These are phyloP conservation scores for Fusarium equiseti DNA, from an alignment of 2,329 filamentous ascomycete genomes.

Conservation along the genomic window DNA sequence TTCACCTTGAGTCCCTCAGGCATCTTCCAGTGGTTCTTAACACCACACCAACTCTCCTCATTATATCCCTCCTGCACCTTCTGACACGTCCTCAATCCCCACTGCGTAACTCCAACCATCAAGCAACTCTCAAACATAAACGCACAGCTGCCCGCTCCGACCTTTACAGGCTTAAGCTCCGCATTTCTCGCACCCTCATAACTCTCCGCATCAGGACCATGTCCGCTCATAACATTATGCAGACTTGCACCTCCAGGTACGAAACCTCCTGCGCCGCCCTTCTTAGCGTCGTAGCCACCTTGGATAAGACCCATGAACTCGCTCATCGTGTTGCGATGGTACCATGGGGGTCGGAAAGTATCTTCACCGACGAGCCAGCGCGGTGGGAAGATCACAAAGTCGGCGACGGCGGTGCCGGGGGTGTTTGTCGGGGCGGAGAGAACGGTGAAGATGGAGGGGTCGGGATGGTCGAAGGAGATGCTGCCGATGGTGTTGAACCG, in stretches of 20 bases:
- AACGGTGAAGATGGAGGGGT: constrained; percentile 82
- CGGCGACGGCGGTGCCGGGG: constrained; percentile 73
- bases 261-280: constrained; percentile 65
- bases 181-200: constrained; percentile 68
- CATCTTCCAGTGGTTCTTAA: constrained; percentile 72
- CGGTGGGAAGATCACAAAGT: constrained; percentile 80
- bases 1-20: constrained; percentile 53
- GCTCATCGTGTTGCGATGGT: constrained; percentile 76
- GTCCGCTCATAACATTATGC: constrained; percentile 80
- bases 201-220: constrained; percentile 69
- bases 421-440: constrained; percentile 72
- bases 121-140: constrained; percentile 78
- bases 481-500: constrained; percentile 81
- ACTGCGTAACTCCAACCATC: constrained; percentile 79
- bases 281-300: constrained; percentile 73
- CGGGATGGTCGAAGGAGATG: constrained; percentile 81
- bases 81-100: constrained; percentile 71
- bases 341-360: constrained; percentile 79
- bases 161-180: constrained; percentile 66
- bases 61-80: constrained; percentile 77
- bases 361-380: constrained; percentile 77
- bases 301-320: constrained; percentile 73
- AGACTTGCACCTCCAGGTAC: constrained; percentile 70
- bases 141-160: constrained; percentile 71
- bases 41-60: constrained; percentile 81